phyloP scores from a whole-genome alignment of 192 early-diverging fungal genomes.

The Lunasporangiospora selenospora region DNA sequence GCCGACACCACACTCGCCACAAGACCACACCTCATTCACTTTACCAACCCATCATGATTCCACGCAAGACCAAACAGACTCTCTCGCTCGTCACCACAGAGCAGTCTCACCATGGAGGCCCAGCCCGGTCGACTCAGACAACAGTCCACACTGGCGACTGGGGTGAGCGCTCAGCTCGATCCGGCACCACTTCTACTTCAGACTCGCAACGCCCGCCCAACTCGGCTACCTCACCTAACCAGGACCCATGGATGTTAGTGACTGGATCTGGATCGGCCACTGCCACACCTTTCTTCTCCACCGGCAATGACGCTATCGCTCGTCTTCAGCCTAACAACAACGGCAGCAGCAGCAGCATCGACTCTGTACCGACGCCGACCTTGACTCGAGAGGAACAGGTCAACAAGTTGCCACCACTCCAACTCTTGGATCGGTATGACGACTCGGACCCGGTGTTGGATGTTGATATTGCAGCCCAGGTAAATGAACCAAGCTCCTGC shows the following conservation, averaged over 20 bases:
- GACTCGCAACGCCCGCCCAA: conserved; percentile 21
- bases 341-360: too few species aligned
- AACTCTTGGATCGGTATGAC: conserved; percentile 46
- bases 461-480: conserved; percentile 53
- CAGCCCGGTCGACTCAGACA: conserved; percentile 25
- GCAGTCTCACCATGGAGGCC: conserved; percentile 30
- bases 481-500: conserved; percentile 34
- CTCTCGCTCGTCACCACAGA: conserved; percentile 39
- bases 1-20: conserved; percentile 21
- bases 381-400: conserved; percentile 28
- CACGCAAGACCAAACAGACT: conserved; percentile 24
- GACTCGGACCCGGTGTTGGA: conserved; percentile 57
- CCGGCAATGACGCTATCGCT: background rate
- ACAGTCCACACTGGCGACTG: conserved; percentile 35
- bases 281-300: conserved; percentile 8
- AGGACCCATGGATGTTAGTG: conserved; percentile 38
- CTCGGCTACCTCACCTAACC: conserved; percentile 5
- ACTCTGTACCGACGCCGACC: conserved; percentile 11
- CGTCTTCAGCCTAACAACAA: conserved; percentile 4
- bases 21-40: conserved; percentile 16
- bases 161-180: conserved; percentile 12
- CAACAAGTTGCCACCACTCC: conserved; percentile 36
- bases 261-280: conserved; percentile 30
- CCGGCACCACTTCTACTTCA: too few species aligned
- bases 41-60: conserved; percentile 36